These are phyloP conservation scores for Fonsecaea nubica DNA, from an alignment of 2,329 filamentous ascomycete genomes.

Conservation along the genomic window DNA sequence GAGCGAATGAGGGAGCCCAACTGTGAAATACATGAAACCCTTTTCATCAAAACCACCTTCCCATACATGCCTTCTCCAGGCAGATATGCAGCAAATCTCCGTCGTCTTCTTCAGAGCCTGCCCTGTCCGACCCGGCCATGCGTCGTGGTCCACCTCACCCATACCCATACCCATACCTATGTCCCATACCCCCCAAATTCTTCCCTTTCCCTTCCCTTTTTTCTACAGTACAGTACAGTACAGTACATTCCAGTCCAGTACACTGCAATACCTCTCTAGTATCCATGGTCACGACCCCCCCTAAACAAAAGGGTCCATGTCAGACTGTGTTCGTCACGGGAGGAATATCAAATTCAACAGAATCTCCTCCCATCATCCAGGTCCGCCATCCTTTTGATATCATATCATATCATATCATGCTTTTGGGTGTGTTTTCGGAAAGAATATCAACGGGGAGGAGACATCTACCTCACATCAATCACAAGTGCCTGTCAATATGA, in stretches of 20 bases:
- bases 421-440: constrained; percentile 21
- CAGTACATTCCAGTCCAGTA: background rate
- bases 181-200: no score
- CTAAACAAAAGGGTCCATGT: constrained; percentile 42
- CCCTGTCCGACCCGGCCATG: no score
- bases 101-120: no score
- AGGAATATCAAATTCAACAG: constrained; percentile 46
- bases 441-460: constrained; percentile 26
- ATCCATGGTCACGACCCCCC: constrained; percentile 50
- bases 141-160: no score
- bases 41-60: no score
- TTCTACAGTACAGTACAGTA: no score
- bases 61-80: no score
- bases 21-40: no score
- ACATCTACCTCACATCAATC: constrained; percentile 6
- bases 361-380: constrained; percentile 35
- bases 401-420: background rate
- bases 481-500: no score
- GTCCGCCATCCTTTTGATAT: constrained; percentile 26
- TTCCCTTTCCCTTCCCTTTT: background rate
- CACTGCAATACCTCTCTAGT: constrained; percentile 45
- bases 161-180: no score
- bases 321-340: constrained; percentile 53
- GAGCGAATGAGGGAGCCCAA: no score
- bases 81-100: no score